phyloP scores from a whole-genome alignment of 768 basidiomycete species.

The Leccinum truebloodii region DNA sequence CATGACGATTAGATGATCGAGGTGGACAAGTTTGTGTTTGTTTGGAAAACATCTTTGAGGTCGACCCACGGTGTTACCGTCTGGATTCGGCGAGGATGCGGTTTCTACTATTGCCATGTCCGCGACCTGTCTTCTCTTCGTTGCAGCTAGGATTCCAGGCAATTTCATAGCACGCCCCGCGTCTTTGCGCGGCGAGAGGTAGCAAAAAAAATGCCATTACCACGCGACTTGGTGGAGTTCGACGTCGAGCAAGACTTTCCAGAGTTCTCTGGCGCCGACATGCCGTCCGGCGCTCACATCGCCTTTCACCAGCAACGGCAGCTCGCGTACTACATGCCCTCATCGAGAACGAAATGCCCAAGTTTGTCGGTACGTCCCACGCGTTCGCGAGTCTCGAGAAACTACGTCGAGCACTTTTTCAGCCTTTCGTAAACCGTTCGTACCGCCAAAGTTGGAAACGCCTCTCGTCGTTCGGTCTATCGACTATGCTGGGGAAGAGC shows the following conservation, averaged over 20 bases:
- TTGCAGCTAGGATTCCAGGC: constrained; percentile 12
- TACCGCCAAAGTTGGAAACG: constrained; percentile 55
- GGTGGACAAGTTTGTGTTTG: constrained; percentile 23
- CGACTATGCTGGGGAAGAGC: constrained; percentile 77
- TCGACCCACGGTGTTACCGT: neutral
- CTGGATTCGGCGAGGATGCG: constrained; percentile 18
- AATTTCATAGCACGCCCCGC: constrained; percentile 27
- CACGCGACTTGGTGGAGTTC: constrained; percentile 37
- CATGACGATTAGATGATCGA: constrained; percentile 36
- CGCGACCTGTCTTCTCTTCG: constrained; percentile 13
- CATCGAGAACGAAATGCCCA: constrained; percentile 87
- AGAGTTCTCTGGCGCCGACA: constrained; percentile 50
- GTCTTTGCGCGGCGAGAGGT: constrained; percentile 18
- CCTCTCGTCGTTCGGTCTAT: constrained; percentile 75
- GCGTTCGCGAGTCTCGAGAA: constrained; percentile 9
- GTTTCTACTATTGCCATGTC: constrained; percentile 17
- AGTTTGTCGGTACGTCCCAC: constrained; percentile 67
- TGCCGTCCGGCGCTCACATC: constrained; percentile 69
- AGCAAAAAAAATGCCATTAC: constrained; percentile 36
- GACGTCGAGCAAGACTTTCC: constrained; percentile 38
- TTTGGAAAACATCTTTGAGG: constrained; percentile 18
- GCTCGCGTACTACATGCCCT: constrained; percentile 72
- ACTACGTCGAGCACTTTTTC: constrained; percentile 8
- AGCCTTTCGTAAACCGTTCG: constrained; percentile 85
- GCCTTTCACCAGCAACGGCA: constrained; percentile 74